These are phyloP conservation scores for Chalciporus sp. DNA, from an alignment of 1,284 basidiomycete genomes.

Conservation along the genomic window DNA sequence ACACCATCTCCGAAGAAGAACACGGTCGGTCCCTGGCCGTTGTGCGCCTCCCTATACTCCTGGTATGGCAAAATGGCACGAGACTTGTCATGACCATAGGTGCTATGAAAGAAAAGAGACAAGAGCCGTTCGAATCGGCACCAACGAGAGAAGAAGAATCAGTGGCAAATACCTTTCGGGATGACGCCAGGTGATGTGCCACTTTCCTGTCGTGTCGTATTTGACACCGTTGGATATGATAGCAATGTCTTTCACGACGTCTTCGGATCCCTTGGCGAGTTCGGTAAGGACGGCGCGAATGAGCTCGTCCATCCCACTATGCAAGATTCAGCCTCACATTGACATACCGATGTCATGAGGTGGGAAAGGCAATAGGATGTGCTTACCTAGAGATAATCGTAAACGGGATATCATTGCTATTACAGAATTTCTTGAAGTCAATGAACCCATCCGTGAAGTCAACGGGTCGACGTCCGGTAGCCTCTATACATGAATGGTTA, in stretches of 20 bases:
- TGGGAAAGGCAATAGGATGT: not conserved
- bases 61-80: conserved; percentile 86
- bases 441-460: conserved; percentile 87
- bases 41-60: conserved; percentile 48
- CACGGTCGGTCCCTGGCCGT: conserved; percentile 67
- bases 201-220: conserved; percentile 61
- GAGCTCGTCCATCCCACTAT: conserved; percentile 87
- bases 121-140: not conserved
- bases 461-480: conserved; percentile 49
- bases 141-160: not conserved
- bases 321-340: not conserved
- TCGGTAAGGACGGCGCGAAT: conserved; percentile 87
- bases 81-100: conserved; percentile 92
- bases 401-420: conserved; percentile 75
- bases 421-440: conserved; percentile 83
- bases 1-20: conserved; percentile 98
- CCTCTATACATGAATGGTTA: conserved; percentile 5
- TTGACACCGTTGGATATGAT: conserved; percentile 91
- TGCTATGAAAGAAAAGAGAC: conserved; percentile 41
- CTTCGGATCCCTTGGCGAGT: conserved; percentile 58
- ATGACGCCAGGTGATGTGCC: conserved; percentile 88
- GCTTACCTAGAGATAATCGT: conserved; percentile 88
- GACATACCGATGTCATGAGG: not conserved
- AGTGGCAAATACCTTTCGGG: conserved; percentile 65
- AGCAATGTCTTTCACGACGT: conserved; percentile 75